Evolutionary conservation across 163 green algal species (phyloP), one percentile per base, ranked within the genome.

Genomic region (Scenedesmus sp.): DNA sequence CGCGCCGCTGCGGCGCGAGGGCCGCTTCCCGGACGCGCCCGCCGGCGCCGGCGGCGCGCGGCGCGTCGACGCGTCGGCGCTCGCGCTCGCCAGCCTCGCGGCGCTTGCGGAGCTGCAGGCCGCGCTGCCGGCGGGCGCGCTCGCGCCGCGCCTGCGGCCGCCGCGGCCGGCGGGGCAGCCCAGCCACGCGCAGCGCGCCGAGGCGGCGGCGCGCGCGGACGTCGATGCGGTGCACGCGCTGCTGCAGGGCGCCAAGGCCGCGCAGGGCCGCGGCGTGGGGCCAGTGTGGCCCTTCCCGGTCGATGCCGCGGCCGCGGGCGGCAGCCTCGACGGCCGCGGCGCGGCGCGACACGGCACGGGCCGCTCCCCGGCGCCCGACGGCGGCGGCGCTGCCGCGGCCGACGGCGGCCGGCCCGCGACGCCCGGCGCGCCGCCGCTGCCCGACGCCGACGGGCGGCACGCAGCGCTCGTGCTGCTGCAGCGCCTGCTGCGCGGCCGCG

Each of bases 401-500:
- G 36, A 53, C 33, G 51, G 31, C 45, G 84, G 85, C 22, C 77
- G 80, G 13, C 80, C 80, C 1, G 28, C 67, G 6, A 82, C 76
- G 6, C 71, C 84, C 2, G 77, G 83, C 63, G 77, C 87, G 15
- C 87, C 87, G 3, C 75, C 73, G 26, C 80, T 83, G 48, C 72
- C 78, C 36, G 70, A 80, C 31, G 34, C 75, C 26, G 69, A 34
- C 20, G 79, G 78, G 4, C 54, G 80, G 29, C 66, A 90, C 69
- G 80, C 84, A 3, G 89, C 91, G 18, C 71, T 85, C 14, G 75
- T 88, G 69, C 75, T 95, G 83, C 87, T 96, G 75, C 92, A 96
- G 87, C 83, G 89, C 5, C 81, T 96, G 75, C 84, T 96, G 78
- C 83, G 92, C 0, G 92, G 92, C 9, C 87, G 92, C 7, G 92